Evolutionary conservation across 2,329 filamentous ascomycete species (phyloP), one percentile per base, ranked within the genome.

Genomic region (Colletotrichum tofieldiae): DNA sequence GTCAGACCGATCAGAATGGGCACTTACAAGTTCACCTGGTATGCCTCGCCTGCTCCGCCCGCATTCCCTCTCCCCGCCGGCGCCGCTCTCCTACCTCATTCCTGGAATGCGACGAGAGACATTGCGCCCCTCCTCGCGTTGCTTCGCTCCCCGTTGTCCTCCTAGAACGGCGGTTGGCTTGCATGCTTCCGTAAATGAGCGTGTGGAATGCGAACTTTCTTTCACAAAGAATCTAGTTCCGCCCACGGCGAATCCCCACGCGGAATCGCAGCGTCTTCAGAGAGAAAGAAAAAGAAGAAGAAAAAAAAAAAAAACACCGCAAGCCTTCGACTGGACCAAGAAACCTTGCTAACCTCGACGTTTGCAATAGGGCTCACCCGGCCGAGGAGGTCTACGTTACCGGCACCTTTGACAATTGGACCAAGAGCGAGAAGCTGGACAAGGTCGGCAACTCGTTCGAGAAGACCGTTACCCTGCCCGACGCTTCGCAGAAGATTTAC

Each of bases 321-420:
- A 63, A 41, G 67, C 62, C n/a, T 39, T 26, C 6, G 37, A 29
- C n/a, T 35, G 16, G n/a, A 56, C 11, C 23, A 32, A 52, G 16
- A 41, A 59, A 60, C 65, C 29, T 62, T 47, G 72, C 72, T 75
- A 71, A 75, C 68, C 39, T 60, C 32, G 49, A 11, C 43, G 52
- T 64, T 37, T 55, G 62, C n/a, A 79, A 77, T 84, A 98, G 96
- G 96, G 91, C 93, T 80, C 92, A 96, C 82, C 87, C 91, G 77
- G 95, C 93, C 81, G 89, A 92, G 77, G 93, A 97, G 81, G 96
- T 98, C 82, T 96, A 93, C 83, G 96, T 98, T 77, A 98, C 96
- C 51, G 96, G 96, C 81, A 96, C 94, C 75, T 98, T 98, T 81
- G 96, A 98, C 84, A 89, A 94, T 85, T 99, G 96, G 96, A 89